These are phyloP conservation scores for Dianthus caryophyllus DNA, from an alignment of 148 eudicot species.

Conservation along the genomic window DNA sequence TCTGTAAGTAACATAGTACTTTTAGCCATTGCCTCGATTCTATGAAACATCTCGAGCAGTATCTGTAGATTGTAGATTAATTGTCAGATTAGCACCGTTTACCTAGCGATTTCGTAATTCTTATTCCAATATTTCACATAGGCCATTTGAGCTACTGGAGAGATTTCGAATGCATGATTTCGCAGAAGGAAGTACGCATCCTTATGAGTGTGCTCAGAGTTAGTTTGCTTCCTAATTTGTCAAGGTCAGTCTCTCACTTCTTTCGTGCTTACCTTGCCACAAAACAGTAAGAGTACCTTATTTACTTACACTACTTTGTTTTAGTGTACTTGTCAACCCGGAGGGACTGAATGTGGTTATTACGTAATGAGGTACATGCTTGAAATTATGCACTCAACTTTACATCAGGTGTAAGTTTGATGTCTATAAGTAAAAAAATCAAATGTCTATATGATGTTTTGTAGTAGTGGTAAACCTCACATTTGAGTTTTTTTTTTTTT, in stretches of 20 bases:
- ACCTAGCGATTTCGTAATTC: not conserved
- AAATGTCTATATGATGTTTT: too few relatives aligned
- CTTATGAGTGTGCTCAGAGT: conserved; percentile 94
- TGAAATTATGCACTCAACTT: too few relatives aligned
- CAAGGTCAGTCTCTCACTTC: conserved; percentile 4
- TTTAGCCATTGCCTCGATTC: not conserved
- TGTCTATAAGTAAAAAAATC: too few relatives aligned
- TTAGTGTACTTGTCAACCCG: too few relatives aligned
- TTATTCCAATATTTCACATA: conserved; percentile 18
- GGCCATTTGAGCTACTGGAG: conserved; percentile 91
- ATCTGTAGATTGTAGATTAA: not conserved
- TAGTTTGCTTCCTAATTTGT: conserved; percentile 24
- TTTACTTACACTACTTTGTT: too few relatives aligned
- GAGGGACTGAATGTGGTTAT: too few relatives aligned
- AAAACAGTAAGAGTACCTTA: not conserved
- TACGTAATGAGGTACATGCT: too few relatives aligned
- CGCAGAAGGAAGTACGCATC: conserved; percentile 77
- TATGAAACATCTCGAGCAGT: not conserved
- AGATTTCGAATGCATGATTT: conserved; percentile 84
- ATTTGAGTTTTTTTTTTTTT: too few relatives aligned
- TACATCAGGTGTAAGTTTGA: too few relatives aligned
- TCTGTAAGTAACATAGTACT: conserved; percentile 47
- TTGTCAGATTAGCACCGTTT: not conserved
- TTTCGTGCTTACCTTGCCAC: not conserved
- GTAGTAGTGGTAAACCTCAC: too few relatives aligned